Evolutionary conservation across 106 monocot genomes (phyloP).

Genomic region (Dendrobium officinale): DNA sequence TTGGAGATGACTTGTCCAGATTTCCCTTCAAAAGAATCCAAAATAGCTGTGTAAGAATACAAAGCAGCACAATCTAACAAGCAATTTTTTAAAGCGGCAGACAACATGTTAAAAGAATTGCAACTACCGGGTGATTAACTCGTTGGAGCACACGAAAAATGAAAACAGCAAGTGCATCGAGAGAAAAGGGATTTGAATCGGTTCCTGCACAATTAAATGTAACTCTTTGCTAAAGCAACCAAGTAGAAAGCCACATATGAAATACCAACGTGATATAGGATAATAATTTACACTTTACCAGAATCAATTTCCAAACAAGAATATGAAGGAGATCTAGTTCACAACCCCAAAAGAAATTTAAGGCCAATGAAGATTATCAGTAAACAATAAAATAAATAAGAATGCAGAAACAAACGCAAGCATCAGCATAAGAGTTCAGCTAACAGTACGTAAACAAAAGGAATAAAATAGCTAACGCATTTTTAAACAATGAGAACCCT

Average conservation of each 20-base stretch:
- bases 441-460: not conserved
- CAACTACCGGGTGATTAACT: conserved; percentile 86
- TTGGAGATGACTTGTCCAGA: conserved; percentile 79
- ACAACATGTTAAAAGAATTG: not conserved
- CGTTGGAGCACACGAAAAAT: conserved; percentile 90
- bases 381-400: not conserved
- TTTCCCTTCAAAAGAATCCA: conserved; percentile 51
- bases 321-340: not conserved
- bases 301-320: not conserved
- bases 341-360: not conserved
- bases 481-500: not conserved
- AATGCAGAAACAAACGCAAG: not conserved
- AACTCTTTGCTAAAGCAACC: not conserved
- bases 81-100: not conserved
- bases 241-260: not conserved
- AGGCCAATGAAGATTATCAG: not conserved
- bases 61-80: not conserved
- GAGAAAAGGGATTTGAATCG: conserved; percentile 87
- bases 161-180: conserved; percentile 96
- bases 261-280: not conserved
- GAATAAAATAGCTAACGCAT: not conserved
- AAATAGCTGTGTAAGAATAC: conserved; percentile 4
- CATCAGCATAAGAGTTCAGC: not conserved
- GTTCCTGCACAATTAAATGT: conserved; percentile 47
- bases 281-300: not conserved